phyloP scores from a whole-genome alignment of 768 basidiomycete genomes.

The Rubroboletus satanas region DNA sequence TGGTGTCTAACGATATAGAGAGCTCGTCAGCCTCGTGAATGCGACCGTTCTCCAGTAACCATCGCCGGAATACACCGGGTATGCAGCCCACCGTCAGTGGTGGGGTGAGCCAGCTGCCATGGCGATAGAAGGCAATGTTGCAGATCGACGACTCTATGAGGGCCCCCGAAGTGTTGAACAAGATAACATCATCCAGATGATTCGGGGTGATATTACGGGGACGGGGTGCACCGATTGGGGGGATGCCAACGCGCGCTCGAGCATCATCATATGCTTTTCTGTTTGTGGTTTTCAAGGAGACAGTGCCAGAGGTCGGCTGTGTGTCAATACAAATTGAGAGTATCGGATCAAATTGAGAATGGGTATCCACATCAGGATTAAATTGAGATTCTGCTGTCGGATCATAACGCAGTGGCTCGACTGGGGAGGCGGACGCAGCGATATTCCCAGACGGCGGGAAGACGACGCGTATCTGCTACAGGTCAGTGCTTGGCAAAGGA shows the following conservation, averaged over 20 bases:
- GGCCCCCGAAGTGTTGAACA: slow-evolving; percentile 49
- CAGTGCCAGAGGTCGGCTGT: slow-evolving; percentile 47
- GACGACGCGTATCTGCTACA: slow-evolving; percentile 50
- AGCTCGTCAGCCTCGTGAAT: slow-evolving; percentile 49
- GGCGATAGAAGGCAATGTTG: slow-evolving; percentile 67
- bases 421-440: slow-evolving; percentile 32
- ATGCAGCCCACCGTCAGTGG: slow-evolving; percentile 59
- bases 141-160: slow-evolving; percentile 67
- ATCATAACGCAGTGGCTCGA: slow-evolving; percentile 34
- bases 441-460: slow-evolving; percentile 40
- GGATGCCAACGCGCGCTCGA: slow-evolving; percentile 50
- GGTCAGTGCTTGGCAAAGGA: neutral
- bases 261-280: slow-evolving; percentile 59
- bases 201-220: neutral
- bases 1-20: slow-evolving; percentile 38
- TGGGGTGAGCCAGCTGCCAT: slow-evolving; percentile 63
- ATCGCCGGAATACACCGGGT: slow-evolving; percentile 65
- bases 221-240: slow-evolving; percentile 23
- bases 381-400: slow-evolving; percentile 38
- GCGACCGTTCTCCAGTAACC: slow-evolving; percentile 57
- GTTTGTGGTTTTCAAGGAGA: slow-evolving; percentile 65
- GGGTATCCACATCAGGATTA: slow-evolving; percentile 31
- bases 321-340: slow-evolving; percentile 55
- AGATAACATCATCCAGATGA: slow-evolving; percentile 52
- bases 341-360: slow-evolving; percentile 29